Base-by-base conservation (phyloP, 192 early-diverging fungal species). In the Coemansia sp. region DNA sequence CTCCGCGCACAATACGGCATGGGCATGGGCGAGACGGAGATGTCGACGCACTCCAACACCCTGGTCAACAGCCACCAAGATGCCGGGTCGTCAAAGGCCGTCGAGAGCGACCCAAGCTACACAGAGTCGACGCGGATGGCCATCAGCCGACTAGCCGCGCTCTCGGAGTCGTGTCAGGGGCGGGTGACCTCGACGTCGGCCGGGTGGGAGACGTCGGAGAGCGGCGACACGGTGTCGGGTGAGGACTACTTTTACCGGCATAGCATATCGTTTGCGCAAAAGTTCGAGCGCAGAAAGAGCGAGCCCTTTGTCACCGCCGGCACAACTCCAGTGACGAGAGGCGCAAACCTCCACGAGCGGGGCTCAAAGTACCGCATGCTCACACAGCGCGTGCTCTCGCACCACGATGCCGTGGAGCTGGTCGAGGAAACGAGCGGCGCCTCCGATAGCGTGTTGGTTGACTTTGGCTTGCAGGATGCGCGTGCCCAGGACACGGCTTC, bases 1-100 rank as follows among this genome's bases (percentile, higher is more conserved):
- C 59, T 79, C 34, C 68, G 68, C 14, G 60, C 70, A 20, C 76
- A 73, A 21, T 79, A 79, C 38, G 76, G 76, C 21, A 62, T 79
- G 55, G 50, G 71, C 11, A 47, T 39, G 20, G 36, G 42, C 1
- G 76, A 69, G 3, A 67, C 71, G 0, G 76, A 79, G n/a, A 57
- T 73, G 20, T 70, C 76, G 16, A 48, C 55, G 1, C 47, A 73
- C 56, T 79, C 71, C 1, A 68, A 62, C 61, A 79, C 71, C 20
- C 64, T 70, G 4, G 68, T 66, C 23, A 45, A 42, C 50, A 36
- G 50, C 33, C 60, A 26, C 37, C 43, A 28, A 20, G 57, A 69
- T 1, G 14, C 48, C 2, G 57, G 48, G 0, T 26, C 62, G 14
- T 41, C 37, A 25, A 79, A 73, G 58, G 47, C 52, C 0, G 48